These are phyloP conservation scores for Solanum pennellii DNA, from an alignment of 257 asterid genomes.

Conservation along the genomic window DNA sequence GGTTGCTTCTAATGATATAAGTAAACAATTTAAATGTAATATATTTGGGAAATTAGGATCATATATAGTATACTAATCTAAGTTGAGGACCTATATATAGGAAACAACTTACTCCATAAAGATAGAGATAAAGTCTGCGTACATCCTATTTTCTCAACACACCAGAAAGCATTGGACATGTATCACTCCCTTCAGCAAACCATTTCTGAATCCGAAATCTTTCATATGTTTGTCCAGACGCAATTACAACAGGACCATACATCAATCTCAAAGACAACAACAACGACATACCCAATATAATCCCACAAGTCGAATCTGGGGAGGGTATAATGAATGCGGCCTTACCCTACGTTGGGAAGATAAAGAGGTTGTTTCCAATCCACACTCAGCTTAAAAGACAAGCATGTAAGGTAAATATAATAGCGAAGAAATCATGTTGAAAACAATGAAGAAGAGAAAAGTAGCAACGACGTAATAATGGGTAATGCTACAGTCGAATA, in stretches of 20 bases:
- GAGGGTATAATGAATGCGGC: not conserved
- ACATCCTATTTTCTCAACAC: not conserved
- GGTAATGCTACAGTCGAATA: not conserved
- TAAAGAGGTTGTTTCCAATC: not conserved
- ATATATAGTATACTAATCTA: not conserved
- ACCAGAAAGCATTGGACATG: constrained; percentile 48
- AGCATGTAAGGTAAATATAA: not conserved
- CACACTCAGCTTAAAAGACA: not conserved
- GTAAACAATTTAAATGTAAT: not conserved
- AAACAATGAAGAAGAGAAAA: not conserved
- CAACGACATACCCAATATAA: not conserved
- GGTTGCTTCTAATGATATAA: not conserved
- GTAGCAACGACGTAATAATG: not conserved
- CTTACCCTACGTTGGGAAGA: not conserved
- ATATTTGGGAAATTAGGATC: not conserved
- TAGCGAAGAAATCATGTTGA: not conserved
- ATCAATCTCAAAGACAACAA: constrained; percentile 48
- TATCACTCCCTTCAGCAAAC: constrained; percentile 81
- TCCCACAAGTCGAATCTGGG: not conserved
- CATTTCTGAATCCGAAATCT: constrained; percentile 85
- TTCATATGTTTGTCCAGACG: constrained; percentile 79
- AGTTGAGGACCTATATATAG: not conserved
- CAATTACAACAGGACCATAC: constrained; percentile 62
- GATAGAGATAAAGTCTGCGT: not conserved
- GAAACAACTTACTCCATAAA: not conserved